Conservation (phyloP, 2,329 filamentous ascomycete species). For the Ceratocystis smalleyi region DNA sequence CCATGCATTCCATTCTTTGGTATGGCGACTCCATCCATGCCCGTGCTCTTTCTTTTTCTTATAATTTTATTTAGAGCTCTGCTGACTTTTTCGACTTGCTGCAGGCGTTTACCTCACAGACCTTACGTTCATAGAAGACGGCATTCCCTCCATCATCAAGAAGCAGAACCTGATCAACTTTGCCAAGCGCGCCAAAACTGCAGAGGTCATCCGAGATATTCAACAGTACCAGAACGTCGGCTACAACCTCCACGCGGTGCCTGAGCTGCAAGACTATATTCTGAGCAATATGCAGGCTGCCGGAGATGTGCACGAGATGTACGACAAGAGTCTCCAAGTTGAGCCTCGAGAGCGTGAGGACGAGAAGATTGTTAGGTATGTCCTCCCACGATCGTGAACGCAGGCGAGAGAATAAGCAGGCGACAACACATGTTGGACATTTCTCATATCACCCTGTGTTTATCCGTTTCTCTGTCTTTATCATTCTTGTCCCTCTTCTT, state of each 20-base stretch:
- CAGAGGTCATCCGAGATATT: conserved; percentile 94
- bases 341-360: conserved; percentile 94
- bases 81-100: neutral
- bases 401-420: neutral
- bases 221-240: conserved; percentile 97
- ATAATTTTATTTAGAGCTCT: neutral
- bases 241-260: conserved; percentile 79
- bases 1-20: conserved; percentile 98
- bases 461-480: neutral
- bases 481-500: neutral
- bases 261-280: conserved; percentile 92
- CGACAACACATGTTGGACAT: neutral
- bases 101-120: conserved; percentile 90
- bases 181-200: conserved; percentile 92
- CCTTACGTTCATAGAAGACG: conserved; percentile 95
- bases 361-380: conserved; percentile 97
- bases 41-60: no score
- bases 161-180: conserved; percentile 97
- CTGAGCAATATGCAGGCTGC: conserved; percentile 90
- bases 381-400: conserved; percentile 21
- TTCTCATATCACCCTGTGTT: neutral
- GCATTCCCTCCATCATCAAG: conserved; percentile 90
- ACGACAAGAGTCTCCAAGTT: conserved; percentile 84
- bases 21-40: conserved; percentile 28
- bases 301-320: conserved; percentile 97